Conservation (phyloP, 2,329 filamentous ascomycete genomes). For the Pezicula carpinea region DNA sequence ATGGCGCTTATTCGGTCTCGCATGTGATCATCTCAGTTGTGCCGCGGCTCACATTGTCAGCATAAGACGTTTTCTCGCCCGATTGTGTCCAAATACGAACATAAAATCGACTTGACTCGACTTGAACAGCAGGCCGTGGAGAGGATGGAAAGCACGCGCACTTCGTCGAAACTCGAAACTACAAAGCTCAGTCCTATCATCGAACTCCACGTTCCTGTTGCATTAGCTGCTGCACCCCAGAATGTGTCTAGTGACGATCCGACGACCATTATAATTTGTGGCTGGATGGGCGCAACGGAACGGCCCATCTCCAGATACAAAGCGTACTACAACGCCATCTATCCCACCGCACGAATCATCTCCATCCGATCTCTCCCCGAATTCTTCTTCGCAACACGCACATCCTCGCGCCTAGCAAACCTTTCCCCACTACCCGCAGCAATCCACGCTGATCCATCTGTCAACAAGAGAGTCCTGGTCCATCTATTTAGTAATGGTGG, state of each 20-base stretch:
- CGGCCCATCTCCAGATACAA: background rate
- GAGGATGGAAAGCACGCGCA: too few relatives aligned
- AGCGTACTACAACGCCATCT: slow-evolving; percentile 13
- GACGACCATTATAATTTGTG: slow-evolving; percentile 15
- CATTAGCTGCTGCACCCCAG: too few relatives aligned
- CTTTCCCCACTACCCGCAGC: slow-evolving; percentile 8
- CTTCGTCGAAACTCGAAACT: too few relatives aligned
- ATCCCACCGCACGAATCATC: slow-evolving; percentile 12
- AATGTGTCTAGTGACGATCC: background rate
- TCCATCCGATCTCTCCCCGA: slow-evolving; percentile 5
- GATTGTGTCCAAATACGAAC: too few relatives aligned
- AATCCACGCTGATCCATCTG: slow-evolving; percentile 6
- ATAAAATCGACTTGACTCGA: too few relatives aligned
- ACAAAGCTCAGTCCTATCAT: too few relatives aligned
- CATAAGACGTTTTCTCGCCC: too few relatives aligned
- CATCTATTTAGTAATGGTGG: slow-evolving; percentile 18
- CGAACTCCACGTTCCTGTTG: too few relatives aligned
- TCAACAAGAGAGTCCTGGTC: slow-evolving; percentile 7
- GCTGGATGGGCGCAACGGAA: slow-evolving; percentile 13
- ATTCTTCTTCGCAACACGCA: slow-evolving; percentile 10
- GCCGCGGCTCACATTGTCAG: too few relatives aligned
- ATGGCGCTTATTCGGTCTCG: too few relatives aligned
- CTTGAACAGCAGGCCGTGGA: too few relatives aligned
- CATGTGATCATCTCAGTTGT: too few relatives aligned
- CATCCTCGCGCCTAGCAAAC: slow-evolving; percentile 4